Evolutionary conservation across 495 filamentous ascomycete species (phyloP), one percentile per base, ranked within the genome.

Genomic region (Xylaria cubensis): DNA sequence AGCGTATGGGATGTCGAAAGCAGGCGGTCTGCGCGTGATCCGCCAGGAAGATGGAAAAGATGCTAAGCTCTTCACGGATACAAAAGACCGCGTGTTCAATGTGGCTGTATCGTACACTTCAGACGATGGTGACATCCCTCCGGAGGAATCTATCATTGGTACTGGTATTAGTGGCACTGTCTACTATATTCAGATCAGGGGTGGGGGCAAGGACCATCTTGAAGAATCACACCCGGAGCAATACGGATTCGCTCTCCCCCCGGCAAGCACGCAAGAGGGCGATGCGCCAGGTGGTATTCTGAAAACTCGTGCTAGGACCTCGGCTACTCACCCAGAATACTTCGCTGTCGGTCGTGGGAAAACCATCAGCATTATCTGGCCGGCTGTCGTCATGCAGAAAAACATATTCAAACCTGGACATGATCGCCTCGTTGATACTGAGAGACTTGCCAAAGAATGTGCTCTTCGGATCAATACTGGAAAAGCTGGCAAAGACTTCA

Each of bases 401-500:
- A 86, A 85, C 41, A 92, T 92, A 64, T 91, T 92, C 73, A 91
- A 92, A 71, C 84, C 89, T 62, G 91, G 91, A n/a, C 83, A 88
- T 63, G 88, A 91, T 73, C 91, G 92, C 58, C 86, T 90, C 41
- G 90, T 94, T 72, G 92, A 97, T 78, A 93, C 88, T 5, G 93
- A 97, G 78, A 93, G 90, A 76, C 97, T 97, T 74, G 89, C 97
- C 74, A 89, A 90, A 72, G 91, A 97, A 73, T 95, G 92, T 76
- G 90, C 91, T 50, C 85, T 97, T 72, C 95, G 94, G 82, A 96
- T 99, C 80, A 92, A 93, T 58, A 98, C 94, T 67, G 97, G 97
- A 64, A 99, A 99, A 82, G 97, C 97, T 61, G 95, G 94, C 41
- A 98, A 99, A 81, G 97, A 99, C 75, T 99, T 98, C 79, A 89